Base-by-base conservation (phyloP, 2,329 filamentous ascomycete genomes). In the Fusarium tuaranense region DNA sequence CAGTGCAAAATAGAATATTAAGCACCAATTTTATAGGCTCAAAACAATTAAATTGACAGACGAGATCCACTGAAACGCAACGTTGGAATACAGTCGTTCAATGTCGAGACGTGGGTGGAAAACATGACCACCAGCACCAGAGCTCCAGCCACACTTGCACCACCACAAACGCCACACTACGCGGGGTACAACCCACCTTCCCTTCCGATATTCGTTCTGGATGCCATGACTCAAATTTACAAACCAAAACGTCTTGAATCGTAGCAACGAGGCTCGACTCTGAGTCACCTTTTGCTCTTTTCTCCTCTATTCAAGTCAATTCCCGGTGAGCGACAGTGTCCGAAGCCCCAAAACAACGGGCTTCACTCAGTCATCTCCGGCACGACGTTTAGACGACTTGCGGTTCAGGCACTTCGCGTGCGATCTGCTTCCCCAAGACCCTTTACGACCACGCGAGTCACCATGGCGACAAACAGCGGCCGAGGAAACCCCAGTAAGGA, bases 401-500 rank as follows among this genome's bases (percentile, higher is more conserved):
- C 88, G 70, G 81, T 84, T 78, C 86, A 87, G 86, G 88, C 88
- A 83, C 87, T 91, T 81, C 85, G 87, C 81, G 88, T 89, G 89
- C 88, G 88, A 84, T 86, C 87, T 82, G 81, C 86, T 83, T 87
- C 84, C 73, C 84, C 84, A 80, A 84, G 83, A 84, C 83, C 79
- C 72, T 81, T 83, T 63, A 80, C 78, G 48, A 81, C 79, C 77
- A 81, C 83, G 81, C 84, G 83, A 82, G 83, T 85, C 79, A 87
- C 83, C 80, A 91, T 91, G 90, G 89, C 90, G 78, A 88, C 87
- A 73, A 90, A 91, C 82, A 87, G 87, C 78, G 87, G 84, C 67
- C 84, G 84, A 79, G 85, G 85, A 77, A 87, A 79, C 72, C 80
- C 79, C 63, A 81, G 82, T 84, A 77, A 63, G 81, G 65, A 55